Conservation (phyloP, 768 basidiomycete species). For the Coprinopsis strossmayeri region DNA sequence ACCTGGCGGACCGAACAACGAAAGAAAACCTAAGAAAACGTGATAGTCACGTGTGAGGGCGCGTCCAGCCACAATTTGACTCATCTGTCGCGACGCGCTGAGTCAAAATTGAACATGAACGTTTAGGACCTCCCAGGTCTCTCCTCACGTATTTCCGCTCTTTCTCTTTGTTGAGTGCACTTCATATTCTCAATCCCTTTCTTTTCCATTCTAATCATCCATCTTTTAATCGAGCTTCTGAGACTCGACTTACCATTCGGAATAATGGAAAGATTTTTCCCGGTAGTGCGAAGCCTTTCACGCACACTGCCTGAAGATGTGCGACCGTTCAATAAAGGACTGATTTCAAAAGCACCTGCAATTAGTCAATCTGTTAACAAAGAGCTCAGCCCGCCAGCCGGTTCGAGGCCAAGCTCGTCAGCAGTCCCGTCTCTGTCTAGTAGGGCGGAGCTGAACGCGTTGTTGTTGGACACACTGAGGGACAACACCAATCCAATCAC, state of each 20-base stretch:
- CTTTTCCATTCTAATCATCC: background rate
- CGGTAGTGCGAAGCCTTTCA: constrained; percentile 13
- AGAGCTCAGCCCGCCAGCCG: too few species aligned
- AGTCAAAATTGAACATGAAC: too few species aligned
- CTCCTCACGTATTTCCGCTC: background rate
- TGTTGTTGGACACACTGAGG: constrained; percentile 54
- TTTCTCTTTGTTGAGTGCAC: background rate
- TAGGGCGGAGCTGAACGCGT: constrained; percentile 56
- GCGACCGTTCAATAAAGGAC: background rate
- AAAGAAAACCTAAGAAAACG: constrained; percentile 5
- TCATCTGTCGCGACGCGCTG: background rate
- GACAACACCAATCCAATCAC: constrained; percentile 75
- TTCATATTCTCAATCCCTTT: background rate
- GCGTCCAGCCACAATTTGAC: background rate
- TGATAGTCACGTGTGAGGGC: background rate
- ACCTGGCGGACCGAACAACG: background rate
- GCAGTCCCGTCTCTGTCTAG: too few species aligned
- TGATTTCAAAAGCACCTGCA: constrained; percentile 31
- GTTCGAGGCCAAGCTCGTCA: too few species aligned
- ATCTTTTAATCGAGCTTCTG: too few species aligned
- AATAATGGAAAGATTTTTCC: constrained; percentile 21
- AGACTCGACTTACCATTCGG: too few species aligned
- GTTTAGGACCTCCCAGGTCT: background rate
- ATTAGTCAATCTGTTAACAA: too few species aligned
- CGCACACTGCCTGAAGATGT: constrained; percentile 1